These are phyloP conservation scores for Pichia sp. DNA, from an alignment of 1,139 yeast genomes.

Conservation along the genomic window DNA sequence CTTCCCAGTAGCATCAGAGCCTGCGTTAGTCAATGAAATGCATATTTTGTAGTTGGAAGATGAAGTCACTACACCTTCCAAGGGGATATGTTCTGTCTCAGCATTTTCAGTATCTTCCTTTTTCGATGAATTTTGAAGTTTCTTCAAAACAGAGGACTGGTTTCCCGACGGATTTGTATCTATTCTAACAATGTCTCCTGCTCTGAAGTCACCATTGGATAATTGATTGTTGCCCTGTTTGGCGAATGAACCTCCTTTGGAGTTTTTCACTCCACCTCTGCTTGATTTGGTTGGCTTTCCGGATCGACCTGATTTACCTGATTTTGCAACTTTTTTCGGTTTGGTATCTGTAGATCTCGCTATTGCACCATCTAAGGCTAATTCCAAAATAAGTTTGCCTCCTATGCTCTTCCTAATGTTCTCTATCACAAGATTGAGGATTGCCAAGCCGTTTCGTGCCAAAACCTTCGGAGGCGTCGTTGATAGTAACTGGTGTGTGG, in stretches of 20 bases:
- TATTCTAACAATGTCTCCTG: constrained; percentile 73
- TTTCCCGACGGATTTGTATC: constrained; percentile 31
- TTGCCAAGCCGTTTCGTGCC: constrained; percentile 69
- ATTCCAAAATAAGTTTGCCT: constrained; percentile 68
- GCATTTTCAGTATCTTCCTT: constrained; percentile 27
- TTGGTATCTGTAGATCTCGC: constrained; percentile 10
- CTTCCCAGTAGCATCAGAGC: neutral
- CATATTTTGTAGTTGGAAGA: constrained; percentile 43
- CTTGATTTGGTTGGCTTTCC: constrained; percentile 4
- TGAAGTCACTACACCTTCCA: constrained; percentile 63
- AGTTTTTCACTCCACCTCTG: neutral
- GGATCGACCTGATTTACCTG: constrained; percentile 2
- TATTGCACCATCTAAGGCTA: constrained; percentile 50
- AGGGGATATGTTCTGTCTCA: constrained; percentile 31
- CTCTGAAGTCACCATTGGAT: constrained; percentile 43
- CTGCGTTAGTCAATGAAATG: constrained; percentile 52
- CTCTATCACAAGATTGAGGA: constrained; percentile 57
- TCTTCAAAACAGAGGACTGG: constrained; percentile 17
- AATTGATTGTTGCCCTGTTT: constrained; percentile 2
- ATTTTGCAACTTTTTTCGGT: constrained; percentile 4
- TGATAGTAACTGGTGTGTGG: constrained; percentile 47
- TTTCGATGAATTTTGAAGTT: constrained; percentile 31
- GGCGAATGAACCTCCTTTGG: neutral
- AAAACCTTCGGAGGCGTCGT: constrained; percentile 60
- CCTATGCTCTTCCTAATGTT: constrained; percentile 75